These are phyloP conservation scores for Pichia sp. DNA, from an alignment of 1,139 yeast species.

Conservation along the genomic window DNA sequence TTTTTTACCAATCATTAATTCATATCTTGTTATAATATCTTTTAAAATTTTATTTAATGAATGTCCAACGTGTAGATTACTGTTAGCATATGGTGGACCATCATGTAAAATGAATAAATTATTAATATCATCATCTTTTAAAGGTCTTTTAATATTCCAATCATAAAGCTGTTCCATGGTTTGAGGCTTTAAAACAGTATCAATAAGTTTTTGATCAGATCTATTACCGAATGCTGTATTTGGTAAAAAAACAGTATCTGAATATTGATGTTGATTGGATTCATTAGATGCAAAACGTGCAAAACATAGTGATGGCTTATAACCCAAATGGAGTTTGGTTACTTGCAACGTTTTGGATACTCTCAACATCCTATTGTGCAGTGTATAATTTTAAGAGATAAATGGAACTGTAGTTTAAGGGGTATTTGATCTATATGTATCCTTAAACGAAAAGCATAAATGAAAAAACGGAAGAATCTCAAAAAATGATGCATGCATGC, in stretches of 20 bases:
- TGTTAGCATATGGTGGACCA: slow-evolving; percentile 99
- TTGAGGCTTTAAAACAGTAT: slow-evolving; percentile 27
- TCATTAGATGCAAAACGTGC: neutral
- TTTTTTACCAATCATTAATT: slow-evolving; percentile 54
- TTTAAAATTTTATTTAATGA: slow-evolving; percentile 84
- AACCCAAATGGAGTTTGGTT: too few species aligned
- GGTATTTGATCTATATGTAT: too few species aligned
- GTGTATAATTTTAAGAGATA: too few species aligned
- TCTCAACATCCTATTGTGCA: slow-evolving; percentile 9
- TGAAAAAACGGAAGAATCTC: too few species aligned
- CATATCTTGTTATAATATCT: slow-evolving; percentile 74
- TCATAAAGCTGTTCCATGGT: slow-evolving; percentile 35
- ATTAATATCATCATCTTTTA: slow-evolving; percentile 21
- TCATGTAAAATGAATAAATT: slow-evolving; percentile 73
- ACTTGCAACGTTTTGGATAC: slow-evolving; percentile 3
- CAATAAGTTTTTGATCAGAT: slow-evolving; percentile 35
- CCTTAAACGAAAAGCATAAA: too few species aligned
- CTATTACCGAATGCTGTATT: slow-evolving; percentile 46
- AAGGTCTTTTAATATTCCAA: slow-evolving; percentile 34
- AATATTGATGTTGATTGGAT: slow-evolving; percentile 25
- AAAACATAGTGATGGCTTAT: too few species aligned
- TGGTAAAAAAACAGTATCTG: slow-evolving; percentile 48
- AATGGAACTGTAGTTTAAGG: too few species aligned
- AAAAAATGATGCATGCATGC: too few species aligned
- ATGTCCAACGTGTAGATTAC: slow-evolving; percentile 89